phyloP scores from a whole-genome alignment of 345 rosid genomes.

The Eucalyptus tenuipes region DNA sequence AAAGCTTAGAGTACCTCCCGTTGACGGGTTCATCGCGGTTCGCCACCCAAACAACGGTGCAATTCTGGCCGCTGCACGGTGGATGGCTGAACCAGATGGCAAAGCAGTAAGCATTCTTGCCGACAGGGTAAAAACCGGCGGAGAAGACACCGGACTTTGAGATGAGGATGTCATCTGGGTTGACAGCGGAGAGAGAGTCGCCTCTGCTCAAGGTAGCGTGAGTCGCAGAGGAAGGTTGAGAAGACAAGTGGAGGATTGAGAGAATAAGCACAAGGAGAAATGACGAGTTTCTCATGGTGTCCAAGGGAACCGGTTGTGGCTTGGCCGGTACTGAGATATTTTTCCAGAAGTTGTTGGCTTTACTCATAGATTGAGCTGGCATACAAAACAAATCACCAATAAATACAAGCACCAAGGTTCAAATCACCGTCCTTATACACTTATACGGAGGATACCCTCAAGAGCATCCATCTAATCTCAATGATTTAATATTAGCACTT shows the following conservation, averaged over 20 bases:
- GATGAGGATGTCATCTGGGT: background rate
- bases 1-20: slow-evolving; percentile 10
- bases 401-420: background rate
- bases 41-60: slow-evolving; percentile 19
- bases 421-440: background rate
- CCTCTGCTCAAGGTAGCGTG: background rate
- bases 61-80: background rate
- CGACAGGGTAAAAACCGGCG: background rate
- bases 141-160: background rate
- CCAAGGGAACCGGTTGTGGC: background rate
- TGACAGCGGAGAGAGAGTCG: background rate
- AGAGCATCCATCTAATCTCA: background rate
- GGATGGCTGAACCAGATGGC: slow-evolving; percentile 9
- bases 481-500: background rate
- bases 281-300: background rate
- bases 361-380: background rate
- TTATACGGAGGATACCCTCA: background rate
- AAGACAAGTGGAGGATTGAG: background rate
- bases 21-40: slow-evolving; percentile 13
- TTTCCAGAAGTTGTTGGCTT: background rate
- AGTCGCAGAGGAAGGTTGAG: background rate
- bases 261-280: background rate
- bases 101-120: background rate
- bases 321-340: background rate
- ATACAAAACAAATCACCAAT: background rate